A percentile compares a stretch with the other conserved stretches of the same genome.
Evolutionary conservation across 2,329 filamentous ascomycete species (phyloP).

Genomic region (Chaetomiaceae sp.): DNA sequence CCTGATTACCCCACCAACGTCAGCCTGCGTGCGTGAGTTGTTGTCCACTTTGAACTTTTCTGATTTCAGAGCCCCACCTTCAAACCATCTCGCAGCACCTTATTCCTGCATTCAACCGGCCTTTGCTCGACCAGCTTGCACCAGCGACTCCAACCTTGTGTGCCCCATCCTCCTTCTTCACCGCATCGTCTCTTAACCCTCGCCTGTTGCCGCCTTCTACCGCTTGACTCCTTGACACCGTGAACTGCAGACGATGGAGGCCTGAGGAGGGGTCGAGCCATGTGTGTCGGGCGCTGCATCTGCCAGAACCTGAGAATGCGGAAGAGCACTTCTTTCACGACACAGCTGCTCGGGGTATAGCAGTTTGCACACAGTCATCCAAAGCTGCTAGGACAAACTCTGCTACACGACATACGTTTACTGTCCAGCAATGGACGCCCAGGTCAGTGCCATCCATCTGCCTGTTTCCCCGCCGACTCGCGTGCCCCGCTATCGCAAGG

Average conservation of each 20-base stretch:
- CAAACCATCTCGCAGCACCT: not conserved
- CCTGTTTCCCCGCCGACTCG: slow-evolving; percentile 16
- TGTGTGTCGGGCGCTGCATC: slow-evolving; percentile 25
- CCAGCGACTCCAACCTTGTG: not conserved
- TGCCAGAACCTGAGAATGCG: slow-evolving; percentile 27
- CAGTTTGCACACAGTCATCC: slow-evolving; percentile 19
- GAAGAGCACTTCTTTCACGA: slow-evolving; percentile 21
- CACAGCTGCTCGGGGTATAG: slow-evolving; percentile 30
- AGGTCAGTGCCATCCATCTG: slow-evolving; percentile 27
- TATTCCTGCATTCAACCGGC: slow-evolving; percentile 13
- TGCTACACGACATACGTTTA: slow-evolving; percentile 4
- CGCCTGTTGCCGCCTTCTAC: not conserved
- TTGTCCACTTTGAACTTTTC: slow-evolving; percentile 16
- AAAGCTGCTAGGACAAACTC: slow-evolving; percentile 4
- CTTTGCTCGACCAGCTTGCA: slow-evolving; percentile 10
- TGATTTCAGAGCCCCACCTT: slow-evolving; percentile 19
- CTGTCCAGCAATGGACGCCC: slow-evolving; percentile 29
- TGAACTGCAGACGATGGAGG: slow-evolving; percentile 18
- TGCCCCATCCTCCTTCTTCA: not conserved
- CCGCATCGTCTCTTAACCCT: not conserved
- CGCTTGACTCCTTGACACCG: not conserved
- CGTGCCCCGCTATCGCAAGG: slow-evolving; percentile 20
- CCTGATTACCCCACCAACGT: slow-evolving; percentile 9
- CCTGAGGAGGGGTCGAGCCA: slow-evolving; percentile 23
- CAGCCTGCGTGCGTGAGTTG: slow-evolving; percentile 5